Evolutionary conservation across 768 basidiomycete species (phyloP).

Genomic region (Phaeotremella skinneri): DNA sequence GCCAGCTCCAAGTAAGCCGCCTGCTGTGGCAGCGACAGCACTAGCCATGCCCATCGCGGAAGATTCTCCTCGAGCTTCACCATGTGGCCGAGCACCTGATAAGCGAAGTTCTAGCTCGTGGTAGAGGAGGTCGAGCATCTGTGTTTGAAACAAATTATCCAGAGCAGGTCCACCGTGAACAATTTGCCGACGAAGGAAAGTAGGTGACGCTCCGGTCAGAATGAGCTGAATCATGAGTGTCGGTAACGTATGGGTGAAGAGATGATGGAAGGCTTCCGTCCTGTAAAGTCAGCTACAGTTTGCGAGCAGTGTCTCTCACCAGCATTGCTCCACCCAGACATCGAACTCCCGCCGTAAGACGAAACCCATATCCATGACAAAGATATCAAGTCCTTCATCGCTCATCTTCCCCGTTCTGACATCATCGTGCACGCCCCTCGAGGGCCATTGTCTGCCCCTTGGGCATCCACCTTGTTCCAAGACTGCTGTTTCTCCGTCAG

Average conservation of each 20-base stretch:
- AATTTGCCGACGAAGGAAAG: constrained; percentile 46
- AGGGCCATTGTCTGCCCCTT: constrained; percentile 34
- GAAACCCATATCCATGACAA: constrained; percentile 46
- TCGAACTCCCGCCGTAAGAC: constrained; percentile 49
- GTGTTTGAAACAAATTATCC: constrained; percentile 43
- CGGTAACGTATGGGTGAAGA: constrained; percentile 47
- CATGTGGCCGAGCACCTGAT: constrained; percentile 35
- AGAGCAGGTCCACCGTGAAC: constrained; percentile 48
- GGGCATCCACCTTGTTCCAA: constrained; percentile 46
- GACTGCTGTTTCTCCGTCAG: constrained; percentile 9
- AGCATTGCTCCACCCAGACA: constrained; percentile 52
- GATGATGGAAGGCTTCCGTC: constrained; percentile 51
- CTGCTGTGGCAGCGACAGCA: constrained; percentile 5
- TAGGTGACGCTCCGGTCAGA: constrained; percentile 40
- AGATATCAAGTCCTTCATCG: constrained; percentile 47
- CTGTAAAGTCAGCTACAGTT: constrained; percentile 22
- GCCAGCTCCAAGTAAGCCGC: constrained; percentile 5
- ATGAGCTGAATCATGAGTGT: constrained; percentile 50
- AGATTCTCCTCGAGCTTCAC: constrained; percentile 28
- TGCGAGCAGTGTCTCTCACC: constrained; percentile 32
- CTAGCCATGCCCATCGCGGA: constrained; percentile 9
- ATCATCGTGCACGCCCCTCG: constrained; percentile 34
- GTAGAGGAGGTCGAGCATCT: constrained; percentile 45
- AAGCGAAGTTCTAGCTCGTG: constrained; percentile 48
- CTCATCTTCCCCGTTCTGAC: constrained; percentile 28